phyloP scores from a whole-genome alignment of 345 rosid species.

The Gossypium raimondii region DNA sequence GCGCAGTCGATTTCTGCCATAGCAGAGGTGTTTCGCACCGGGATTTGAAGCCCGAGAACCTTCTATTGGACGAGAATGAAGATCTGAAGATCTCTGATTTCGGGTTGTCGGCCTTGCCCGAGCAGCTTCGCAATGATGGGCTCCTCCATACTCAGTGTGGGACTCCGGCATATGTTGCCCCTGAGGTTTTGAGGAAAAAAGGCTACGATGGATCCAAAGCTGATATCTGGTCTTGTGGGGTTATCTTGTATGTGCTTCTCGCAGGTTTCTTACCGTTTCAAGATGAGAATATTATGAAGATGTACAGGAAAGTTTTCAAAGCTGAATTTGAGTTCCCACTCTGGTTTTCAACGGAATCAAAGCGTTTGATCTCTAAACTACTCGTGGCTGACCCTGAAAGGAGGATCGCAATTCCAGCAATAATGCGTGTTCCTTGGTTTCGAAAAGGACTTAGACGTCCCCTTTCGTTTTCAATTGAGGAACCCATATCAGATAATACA shows the following conservation, averaged over 20 bases:
- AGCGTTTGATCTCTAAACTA: slow-evolving; percentile 47
- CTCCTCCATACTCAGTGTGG: slow-evolving; percentile 83
- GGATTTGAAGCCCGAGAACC: slow-evolving; percentile 81
- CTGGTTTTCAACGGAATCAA: slow-evolving; percentile 54
- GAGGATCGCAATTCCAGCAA: slow-evolving; percentile 59
- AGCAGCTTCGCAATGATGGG: slow-evolving; percentile 61
- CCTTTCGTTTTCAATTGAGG: slow-evolving; percentile 32
- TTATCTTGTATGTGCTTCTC: slow-evolving; percentile 63
- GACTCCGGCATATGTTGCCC: slow-evolving; percentile 85
- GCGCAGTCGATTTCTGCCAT: slow-evolving; percentile 77
- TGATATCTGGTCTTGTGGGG: slow-evolving; percentile 92
- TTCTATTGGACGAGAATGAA: slow-evolving; percentile 62
- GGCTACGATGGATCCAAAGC: slow-evolving; percentile 87
- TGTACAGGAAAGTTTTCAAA: slow-evolving; percentile 59
- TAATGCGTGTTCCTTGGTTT: slow-evolving; percentile 69
- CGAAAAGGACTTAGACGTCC: slow-evolving; percentile 46
- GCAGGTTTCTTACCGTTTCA: slow-evolving; percentile 73
- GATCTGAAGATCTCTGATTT: slow-evolving; percentile 73
- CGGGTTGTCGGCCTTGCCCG: slow-evolving; percentile 74
- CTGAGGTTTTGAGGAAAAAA: slow-evolving; percentile 75
- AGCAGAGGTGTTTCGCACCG: slow-evolving; percentile 84
- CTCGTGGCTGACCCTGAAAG: slow-evolving; percentile 59
- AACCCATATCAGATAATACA: slow-evolving; percentile 17
- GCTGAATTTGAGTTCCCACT: slow-evolving; percentile 63
- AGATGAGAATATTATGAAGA: slow-evolving; percentile 56